phyloP scores from a whole-genome alignment of 73 alveolate species.

The Tetrahymena malaccensis region DNA sequence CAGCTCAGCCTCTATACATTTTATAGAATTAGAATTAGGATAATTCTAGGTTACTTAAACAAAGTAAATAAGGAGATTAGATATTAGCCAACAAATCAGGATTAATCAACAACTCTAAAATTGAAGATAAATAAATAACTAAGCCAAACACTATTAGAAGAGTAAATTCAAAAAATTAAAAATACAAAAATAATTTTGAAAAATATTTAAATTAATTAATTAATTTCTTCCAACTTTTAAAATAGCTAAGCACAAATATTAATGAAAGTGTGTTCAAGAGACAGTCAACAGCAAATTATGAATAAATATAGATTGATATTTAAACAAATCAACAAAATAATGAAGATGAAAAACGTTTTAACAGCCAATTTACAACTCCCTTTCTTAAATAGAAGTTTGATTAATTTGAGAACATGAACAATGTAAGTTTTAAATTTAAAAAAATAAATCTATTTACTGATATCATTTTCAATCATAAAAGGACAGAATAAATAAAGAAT shows the following conservation, averaged over 20 bases:
- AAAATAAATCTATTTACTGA: not conserved
- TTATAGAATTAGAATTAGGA: not conserved
- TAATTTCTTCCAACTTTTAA: not conserved
- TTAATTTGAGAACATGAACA: not conserved
- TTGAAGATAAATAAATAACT: not conserved
- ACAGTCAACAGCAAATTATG: not conserved
- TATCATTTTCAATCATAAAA: not conserved
- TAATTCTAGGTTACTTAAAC: not conserved
- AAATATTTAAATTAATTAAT: no score
- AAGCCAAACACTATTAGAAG: not conserved
- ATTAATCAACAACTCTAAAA: not conserved
- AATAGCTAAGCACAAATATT: not conserved
- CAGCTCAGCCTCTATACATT: not conserved
- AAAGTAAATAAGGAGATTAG: not conserved
- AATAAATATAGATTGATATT: not conserved
- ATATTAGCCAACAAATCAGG: not conserved
- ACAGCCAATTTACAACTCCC: not conserved
- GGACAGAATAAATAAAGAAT: not conserved
- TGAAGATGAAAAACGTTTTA: not conserved
- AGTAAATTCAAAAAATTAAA: not conserved
- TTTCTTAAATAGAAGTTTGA: not conserved
- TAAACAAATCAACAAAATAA: not conserved
- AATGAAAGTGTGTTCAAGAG: not conserved
- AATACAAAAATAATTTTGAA: no score
- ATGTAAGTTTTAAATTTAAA: not conserved